Percentiles rank a stretch among this genome's conserved stretches.
Evolutionary conservation across 2,329 filamentous ascomycete genomes (phyloP).

Genomic region (Fusarium verrucosum): DNA sequence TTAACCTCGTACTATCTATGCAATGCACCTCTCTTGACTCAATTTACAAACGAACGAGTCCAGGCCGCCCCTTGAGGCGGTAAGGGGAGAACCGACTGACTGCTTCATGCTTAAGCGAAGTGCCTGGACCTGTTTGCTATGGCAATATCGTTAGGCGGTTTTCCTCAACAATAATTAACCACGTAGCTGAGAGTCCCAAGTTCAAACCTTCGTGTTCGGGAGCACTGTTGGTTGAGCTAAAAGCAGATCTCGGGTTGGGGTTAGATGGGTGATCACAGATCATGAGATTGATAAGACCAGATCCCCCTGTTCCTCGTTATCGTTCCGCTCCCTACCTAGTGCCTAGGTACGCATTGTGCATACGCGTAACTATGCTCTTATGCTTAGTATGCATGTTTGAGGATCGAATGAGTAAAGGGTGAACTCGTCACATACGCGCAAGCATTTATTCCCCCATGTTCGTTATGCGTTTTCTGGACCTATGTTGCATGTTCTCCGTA

Average conservation of each 20-base stretch:
- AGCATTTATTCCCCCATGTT: slow-evolving; percentile 1
- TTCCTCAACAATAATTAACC: slow-evolving; percentile 1
- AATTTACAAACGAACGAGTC: neutral
- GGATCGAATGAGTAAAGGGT: slow-evolving; percentile 7
- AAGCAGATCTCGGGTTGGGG: slow-evolving; percentile 30
- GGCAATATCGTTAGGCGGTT: neutral
- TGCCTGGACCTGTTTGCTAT: slow-evolving; percentile 1
- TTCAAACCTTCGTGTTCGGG: slow-evolving; percentile 17
- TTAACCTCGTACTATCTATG: slow-evolving; percentile 2
- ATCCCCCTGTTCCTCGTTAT: slow-evolving; percentile 10
- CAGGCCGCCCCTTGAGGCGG: slow-evolving; percentile 20
- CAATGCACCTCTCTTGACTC: neutral
- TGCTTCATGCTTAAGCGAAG: slow-evolving; percentile 20
- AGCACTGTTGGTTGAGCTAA: slow-evolving; percentile 18
- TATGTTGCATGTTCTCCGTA: slow-evolving; percentile 20
- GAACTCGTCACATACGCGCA: slow-evolving; percentile 27
- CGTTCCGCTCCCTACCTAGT: neutral
- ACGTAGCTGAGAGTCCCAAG: neutral
- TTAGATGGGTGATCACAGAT: slow-evolving; percentile 36
- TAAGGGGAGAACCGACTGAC: slow-evolving; percentile 16
- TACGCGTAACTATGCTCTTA: slow-evolving; percentile 25
- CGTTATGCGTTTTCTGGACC: slow-evolving; percentile 3
- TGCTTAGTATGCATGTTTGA: neutral
- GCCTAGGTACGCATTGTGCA: neutral
- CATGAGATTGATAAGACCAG: slow-evolving; percentile 43